Evolutionary conservation across 768 basidiomycete species (phyloP).

Genomic region (Lactarius deliciosus): DNA sequence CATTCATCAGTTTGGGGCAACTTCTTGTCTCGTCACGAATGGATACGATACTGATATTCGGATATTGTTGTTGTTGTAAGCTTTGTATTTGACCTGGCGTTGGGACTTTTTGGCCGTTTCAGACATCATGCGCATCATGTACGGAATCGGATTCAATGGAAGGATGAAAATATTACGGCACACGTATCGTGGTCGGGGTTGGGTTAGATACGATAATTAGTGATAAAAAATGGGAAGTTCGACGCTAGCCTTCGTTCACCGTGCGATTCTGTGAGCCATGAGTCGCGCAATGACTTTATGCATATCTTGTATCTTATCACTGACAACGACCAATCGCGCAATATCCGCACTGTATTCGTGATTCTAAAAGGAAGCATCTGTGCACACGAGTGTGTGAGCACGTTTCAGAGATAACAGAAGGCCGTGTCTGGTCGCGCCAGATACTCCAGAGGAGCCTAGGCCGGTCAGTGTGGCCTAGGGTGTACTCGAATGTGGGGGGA

Average conservation of each 20-base stretch:
- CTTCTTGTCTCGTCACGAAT: conserved; percentile 23
- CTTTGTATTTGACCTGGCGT: background rate
- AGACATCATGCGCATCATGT: background rate
- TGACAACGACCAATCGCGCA: background rate
- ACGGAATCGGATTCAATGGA: background rate
- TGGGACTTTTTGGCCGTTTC: background rate
- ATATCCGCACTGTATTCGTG: background rate
- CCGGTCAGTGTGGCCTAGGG: background rate
- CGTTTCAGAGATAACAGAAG: background rate
- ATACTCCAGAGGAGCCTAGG: background rate
- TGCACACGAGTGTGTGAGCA: background rate
- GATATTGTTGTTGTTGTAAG: background rate
- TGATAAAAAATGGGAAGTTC: background rate
- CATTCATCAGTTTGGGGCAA: background rate
- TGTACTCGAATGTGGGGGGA: background rate
- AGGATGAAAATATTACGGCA: background rate
- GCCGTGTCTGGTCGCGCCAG: background rate
- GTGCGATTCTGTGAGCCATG: background rate
- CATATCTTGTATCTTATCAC: background rate
- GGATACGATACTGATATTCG: background rate
- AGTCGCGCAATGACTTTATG: background rate
- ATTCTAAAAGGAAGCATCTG: background rate
- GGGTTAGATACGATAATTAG: background rate
- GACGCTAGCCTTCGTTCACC: background rate
- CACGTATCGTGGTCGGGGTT: background rate